phyloP scores from a whole-genome alignment of 1,139 yeast genomes.

The Arxiozyma slooffiae region DNA sequence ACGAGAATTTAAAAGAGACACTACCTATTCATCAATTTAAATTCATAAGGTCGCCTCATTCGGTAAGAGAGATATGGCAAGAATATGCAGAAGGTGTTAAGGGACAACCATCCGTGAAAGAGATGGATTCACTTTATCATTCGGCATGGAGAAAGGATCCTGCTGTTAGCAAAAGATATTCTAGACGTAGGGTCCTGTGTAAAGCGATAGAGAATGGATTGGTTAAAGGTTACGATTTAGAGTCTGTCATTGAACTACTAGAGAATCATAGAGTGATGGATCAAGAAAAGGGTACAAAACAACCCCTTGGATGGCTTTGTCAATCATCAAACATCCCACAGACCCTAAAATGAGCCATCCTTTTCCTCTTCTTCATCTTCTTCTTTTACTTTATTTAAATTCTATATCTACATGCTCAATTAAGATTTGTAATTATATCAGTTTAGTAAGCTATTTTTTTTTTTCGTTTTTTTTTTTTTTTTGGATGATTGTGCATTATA shows the following conservation, averaged over 20 bases:
- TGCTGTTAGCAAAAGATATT: slow-evolving; percentile 34
- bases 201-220: slow-evolving; percentile 35
- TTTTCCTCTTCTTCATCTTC: background rate
- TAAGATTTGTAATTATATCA: background rate
- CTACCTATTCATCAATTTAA: slow-evolving; percentile 25
- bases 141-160: slow-evolving; percentile 37
- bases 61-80: slow-evolving; percentile 35
- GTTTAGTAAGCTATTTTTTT: background rate
- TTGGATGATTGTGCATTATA: too few relatives aligned
- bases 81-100: slow-evolving; percentile 34
- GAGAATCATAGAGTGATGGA: slow-evolving; percentile 32
- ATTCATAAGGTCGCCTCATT: slow-evolving; percentile 34
- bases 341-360: slow-evolving; percentile 11
- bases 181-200: slow-evolving; percentile 34
- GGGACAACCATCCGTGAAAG: slow-evolving; percentile 34
- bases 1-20: slow-evolving; percentile 9
- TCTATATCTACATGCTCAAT: background rate
- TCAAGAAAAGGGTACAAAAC: slow-evolving; percentile 30
- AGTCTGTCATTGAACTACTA: slow-evolving; percentile 29
- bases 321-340: slow-evolving; percentile 30
- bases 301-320: slow-evolving; percentile 37
- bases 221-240: slow-evolving; percentile 29
- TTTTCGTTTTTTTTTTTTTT: too few relatives aligned
- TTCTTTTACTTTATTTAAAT: background rate
- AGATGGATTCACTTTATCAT: slow-evolving; percentile 32